Base-by-base conservation (phyloP, 176 grass and related monocot genomes). In the Puccinellia tenuiflora region DNA sequence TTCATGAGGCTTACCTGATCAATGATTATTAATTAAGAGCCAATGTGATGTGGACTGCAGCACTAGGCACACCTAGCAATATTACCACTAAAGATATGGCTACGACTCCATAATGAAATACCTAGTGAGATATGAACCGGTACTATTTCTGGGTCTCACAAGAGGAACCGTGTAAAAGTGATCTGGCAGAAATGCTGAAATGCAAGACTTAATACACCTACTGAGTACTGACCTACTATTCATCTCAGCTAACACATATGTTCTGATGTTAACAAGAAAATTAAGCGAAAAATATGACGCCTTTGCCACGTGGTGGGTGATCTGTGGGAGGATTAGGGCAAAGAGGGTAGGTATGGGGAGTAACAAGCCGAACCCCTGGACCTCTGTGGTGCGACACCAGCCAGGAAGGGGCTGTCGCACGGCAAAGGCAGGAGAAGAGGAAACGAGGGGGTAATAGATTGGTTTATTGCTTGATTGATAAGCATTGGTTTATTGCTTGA, bases 171-270 rank as follows among this genome's bases (percentile, higher is more conserved):
- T 66, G 71, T 56, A 28, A 64, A 37, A 40, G 31, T 81, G 33
- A 25, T 47, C 68, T 34, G 0, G 74, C 48, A 45, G 38, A 77
- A 67, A 84, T 74, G 55, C 29, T 45, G 28, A 61, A 77, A 84
- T 74, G 45, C 37, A 43, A 73, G 5, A 26, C 33, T 71, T 61
- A 12, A 63, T 83, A 77, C 40, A 61, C 75, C 24, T 83, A 63
- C 21, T 48, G 30, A 14, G 17, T 29, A 68, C 65, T 13, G 20
- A 68, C 35, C 21, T 68, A 30, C 25, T 47, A 28, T 61, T 75
- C 14, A 69, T 37, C 21, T 46, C 3, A 78, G 64, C 18, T 35
- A 22, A 48, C 45, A 59, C 64, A 71, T 70, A 70, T 26, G 20
- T 46, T 69, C 9, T 47, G 43, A 18, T 78, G 42, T 25, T 70